Base-by-base conservation (phyloP, 2,329 filamentous ascomycete genomes). In the Apiospora pterosperma region DNA sequence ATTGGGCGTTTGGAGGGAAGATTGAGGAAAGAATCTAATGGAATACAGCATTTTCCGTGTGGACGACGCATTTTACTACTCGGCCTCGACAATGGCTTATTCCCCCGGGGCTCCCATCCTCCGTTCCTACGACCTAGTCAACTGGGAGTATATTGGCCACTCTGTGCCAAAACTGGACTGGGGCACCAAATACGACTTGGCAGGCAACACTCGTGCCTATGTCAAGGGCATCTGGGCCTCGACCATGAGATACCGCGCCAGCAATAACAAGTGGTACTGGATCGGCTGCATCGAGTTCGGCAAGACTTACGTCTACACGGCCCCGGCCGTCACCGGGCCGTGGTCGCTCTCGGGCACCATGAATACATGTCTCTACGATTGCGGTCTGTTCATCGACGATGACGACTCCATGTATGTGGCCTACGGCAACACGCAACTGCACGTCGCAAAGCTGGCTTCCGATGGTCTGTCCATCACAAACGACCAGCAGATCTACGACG, bases 381-480 rank as follows among this genome's bases (percentile, higher is more conserved):
- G 77, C 21, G 85, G 86, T 0, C 72, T 88, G 0, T 71, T 88
- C n/a, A 80, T 88, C 38, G 85, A 88, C 61, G 83, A 86, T 28
- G 80, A 88, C 36, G 85, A 87, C 64, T 84, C 80, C 0, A 84
- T 88, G 78, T 88, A 88, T 62, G 81, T 88, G 0, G 83, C 80
- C 0, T 86, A 86, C 68, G 85, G 84, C 5, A 81, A 78, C 59
- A 79, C 74, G 0, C 76, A 81, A 2, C 79, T 88, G 62, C 75
- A 67, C 10, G 79, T 88, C 1, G 82, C 85, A 1, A 79, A 86
- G 69, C 76, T 89, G 2, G 80, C 79, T 19, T 66, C 72, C 0
- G 82, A 87, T 64, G 83, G 81, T 0, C 73, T 83, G 0, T 77
- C 75, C 34, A 73, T 84, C 61, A 79, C 82, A 12, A 78, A 76